Evolutionary conservation across 2,329 filamentous ascomycete species (phyloP), one percentile per base, ranked within the genome.

Genomic region (Pyrenophora seminiperda): DNA sequence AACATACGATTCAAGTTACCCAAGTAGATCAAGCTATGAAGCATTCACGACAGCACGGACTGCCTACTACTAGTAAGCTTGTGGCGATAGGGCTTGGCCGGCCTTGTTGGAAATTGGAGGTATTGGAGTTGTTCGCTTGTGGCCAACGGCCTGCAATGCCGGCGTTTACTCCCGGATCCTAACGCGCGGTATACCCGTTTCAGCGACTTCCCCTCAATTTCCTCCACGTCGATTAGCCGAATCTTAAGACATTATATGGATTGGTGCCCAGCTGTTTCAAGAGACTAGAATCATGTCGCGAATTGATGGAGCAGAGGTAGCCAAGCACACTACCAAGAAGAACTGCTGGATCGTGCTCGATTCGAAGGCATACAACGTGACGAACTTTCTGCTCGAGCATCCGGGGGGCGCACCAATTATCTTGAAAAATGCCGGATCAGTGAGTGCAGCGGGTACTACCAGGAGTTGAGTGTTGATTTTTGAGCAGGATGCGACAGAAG

Each of bases 311-410:
- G 67, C 66, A 30, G 70, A 72, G 30, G 63, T 72, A 41, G 66
- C 63, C 24, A 67, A 66, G 46, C 70, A 73, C 50, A 62, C 56
- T 32, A 68, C 40, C 41, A 70, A 66, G 39, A 65, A 69, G 7
- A 66, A 65, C 6, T 77, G 75, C 58, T 90, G 87, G 87, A 81
- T 89, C 41, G 84, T 88, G 5, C 79, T 90, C 7, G 81, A 89
- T 64, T 81, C 81, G 29, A 81, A 83, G 56, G 84, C 89, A 4
- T 89, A 86, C 73, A 83, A 90, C 67, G 73, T 90, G 24, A 86
- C 83, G 3, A 77, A 80, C 11, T 89, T 90, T 63, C 74, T 83
- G 4, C 77, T 78, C 6, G 75, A 83, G 41, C 84, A 86, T 67
- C 83, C 84, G 3, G 83, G 84, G n/a, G 84, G 84, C 17, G 73